Percentiles rank a stretch among this genome's conserved stretches.
Evolutionary conservation across 225 moss, liverwort and hornwort genomes (phyloP).

Genomic region (Pseudoscleropodium purum): DNA sequence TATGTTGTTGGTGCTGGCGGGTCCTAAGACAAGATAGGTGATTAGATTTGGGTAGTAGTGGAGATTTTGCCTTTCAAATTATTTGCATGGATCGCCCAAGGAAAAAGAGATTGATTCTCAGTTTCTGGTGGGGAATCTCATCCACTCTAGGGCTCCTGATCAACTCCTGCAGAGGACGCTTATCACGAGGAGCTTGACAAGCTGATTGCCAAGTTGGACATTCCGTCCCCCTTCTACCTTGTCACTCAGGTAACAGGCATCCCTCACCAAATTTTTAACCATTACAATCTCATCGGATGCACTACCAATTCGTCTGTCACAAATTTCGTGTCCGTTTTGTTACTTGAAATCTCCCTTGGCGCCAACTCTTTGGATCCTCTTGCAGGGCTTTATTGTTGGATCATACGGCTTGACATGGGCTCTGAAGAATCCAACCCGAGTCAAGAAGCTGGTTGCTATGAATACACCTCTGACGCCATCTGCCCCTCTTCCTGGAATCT

Average conservation of each 20-base stretch:
- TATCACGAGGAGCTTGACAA: slow-evolving; percentile 98
- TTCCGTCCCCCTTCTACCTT: slow-evolving; percentile 76
- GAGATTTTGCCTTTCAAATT: background rate
- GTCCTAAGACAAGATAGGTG: no score
- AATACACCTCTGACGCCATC: slow-evolving; percentile 87
- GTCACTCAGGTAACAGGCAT: slow-evolving; percentile 62
- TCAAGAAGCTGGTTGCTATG: slow-evolving; percentile 65
- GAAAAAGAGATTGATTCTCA: slow-evolving; percentile 31
- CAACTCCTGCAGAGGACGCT: slow-evolving; percentile 95
- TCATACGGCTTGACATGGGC: slow-evolving; percentile 99
- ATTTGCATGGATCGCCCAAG: background rate
- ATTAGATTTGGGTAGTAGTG: background rate
- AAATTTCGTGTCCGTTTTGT: background rate
- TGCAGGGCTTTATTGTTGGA: slow-evolving; percentile 80
- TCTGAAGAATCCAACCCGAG: slow-evolving; percentile 73
- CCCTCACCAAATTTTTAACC: background rate
- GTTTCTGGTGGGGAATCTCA: slow-evolving; percentile 62
- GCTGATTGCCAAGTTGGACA: slow-evolving; percentile 71
- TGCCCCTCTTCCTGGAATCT: slow-evolving; percentile 80
- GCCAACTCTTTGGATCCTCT: background rate
- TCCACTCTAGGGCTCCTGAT: slow-evolving; percentile 78
- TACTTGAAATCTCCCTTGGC: background rate
- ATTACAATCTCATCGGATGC: background rate
- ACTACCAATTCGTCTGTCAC: no score
- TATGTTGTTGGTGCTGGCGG: background rate